Percentiles rank a stretch among this genome's conserved stretches.
These are phyloP conservation scores for Nicotiana tabacum DNA, from an alignment of 257 asterid genomes.

Conservation along the genomic window DNA sequence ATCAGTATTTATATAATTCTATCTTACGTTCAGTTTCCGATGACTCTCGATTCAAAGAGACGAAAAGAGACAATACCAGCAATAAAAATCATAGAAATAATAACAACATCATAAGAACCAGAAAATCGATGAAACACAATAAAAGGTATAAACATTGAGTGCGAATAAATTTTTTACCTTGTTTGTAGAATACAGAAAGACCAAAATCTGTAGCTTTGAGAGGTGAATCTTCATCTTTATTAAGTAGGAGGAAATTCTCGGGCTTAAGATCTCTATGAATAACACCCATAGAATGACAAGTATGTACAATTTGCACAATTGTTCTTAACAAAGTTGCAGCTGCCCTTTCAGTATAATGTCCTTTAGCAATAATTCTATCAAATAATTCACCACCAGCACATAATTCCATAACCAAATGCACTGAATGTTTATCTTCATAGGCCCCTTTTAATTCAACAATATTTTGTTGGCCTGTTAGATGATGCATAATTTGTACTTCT, in stretches of 20 bases:
- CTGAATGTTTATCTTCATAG: conserved; percentile 82
- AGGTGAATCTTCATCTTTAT: conserved; percentile 71
- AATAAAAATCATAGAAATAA: no score
- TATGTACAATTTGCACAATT: conserved; percentile 81
- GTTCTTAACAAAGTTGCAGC: conserved; percentile 81
- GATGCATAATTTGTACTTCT: conserved; percentile 95
- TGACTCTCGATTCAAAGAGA: no score
- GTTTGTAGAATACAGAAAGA: conserved; percentile 72
- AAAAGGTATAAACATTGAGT: no score
- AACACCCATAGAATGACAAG: conserved; percentile 89
- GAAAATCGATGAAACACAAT: no score
- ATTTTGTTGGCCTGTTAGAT: conserved; percentile 70
- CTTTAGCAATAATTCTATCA: conserved; percentile 81
- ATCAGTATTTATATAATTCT: no score
- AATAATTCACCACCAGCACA: conserved; percentile 96
- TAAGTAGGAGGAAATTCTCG: conserved; percentile 74
- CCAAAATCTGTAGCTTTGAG: conserved; percentile 92
- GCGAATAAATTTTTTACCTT: conserved; percentile 32
- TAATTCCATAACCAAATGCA: conserved; percentile 81
- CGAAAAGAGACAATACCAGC: no score
- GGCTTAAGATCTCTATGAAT: conserved; percentile 95
- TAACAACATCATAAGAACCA: no score
- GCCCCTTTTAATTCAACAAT: conserved; percentile 83
- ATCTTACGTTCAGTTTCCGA: no score
- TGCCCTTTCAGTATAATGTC: conserved; percentile 80